Conservation (phyloP, 306 rosid species). For the peach (Prunus persica) region Prunus_persica_NCBIv2 NC_034012.1:400501-401000, state of each 20-base stretch:
- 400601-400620: conserved; percentile 18
- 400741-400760: not conserved
- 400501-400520: not conserved
- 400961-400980: not conserved
- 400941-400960: conserved; percentile 1
- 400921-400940: not conserved
- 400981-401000: not conserved
- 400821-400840: not conserved
- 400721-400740: not conserved
- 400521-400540: not conserved
- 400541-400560: not conserved
- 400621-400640: conserved; percentile 5
- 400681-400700: conserved; percentile 6
- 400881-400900: not conserved
- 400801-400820: not conserved
- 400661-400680: conserved; percentile 1
- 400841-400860: too few species aligned
- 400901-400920: not conserved
- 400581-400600: conserved; percentile 5
- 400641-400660: conserved; percentile 9
- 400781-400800: not conserved
- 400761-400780: not conserved
- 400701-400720: conserved; percentile 1
- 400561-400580: conserved; percentile 32
- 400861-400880: not conserved